Evolutionary conservation across 2,329 filamentous ascomycete genomes (phyloP), one percentile per base, ranked within the genome.

Genomic region (Basipetospora sp.): DNA sequence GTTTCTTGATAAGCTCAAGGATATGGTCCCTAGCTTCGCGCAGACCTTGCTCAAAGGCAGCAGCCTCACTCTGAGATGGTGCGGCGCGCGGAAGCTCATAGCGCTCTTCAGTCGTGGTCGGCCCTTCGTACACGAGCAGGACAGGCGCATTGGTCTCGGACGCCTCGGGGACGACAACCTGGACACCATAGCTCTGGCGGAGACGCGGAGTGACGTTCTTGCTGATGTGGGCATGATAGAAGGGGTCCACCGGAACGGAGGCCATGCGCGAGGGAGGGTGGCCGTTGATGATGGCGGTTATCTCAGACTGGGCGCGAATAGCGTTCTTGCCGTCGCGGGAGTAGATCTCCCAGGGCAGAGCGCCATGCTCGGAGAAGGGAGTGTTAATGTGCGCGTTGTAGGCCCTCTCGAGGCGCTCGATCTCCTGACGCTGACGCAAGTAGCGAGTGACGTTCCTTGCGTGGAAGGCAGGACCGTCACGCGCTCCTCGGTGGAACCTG

Each of bases 351-450:
- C 87, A 94, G 0, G 78, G 77, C 31, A 81, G 73, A 9, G 75
- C 75, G 26, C 77, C 77, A 31, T 83, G 75, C 35, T 71, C 66
- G 3, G 73, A 70, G 44, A 70, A 71, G 1, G 85, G 83, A 2
- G 86, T 77, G 49, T 88, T 82, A 54, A 96, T 92, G 55, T 84
- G 82, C n/a, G 86, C 79, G 50, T 81, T 73, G 57, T 94, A 83
- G 34, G 73, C 61, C 42, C 71, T 74, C 63, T 94, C 86, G 11
- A 98, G 68, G 36, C 85, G 76, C 48, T 83, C 74, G 48, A 96
- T 79, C 47, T 88, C 82, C 48, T 77, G 73, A 32, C 83, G 80
- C 50, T 90, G 75, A 40, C 78, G 78, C 36, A 96, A 69, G 58
- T 98, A 98, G 39, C 84, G 77, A 2, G 87, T 90, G 41, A 98